These are phyloP conservation scores for Vicia sativa DNA, from an alignment of 306 rosid species.

Conservation along the genomic window DNA sequence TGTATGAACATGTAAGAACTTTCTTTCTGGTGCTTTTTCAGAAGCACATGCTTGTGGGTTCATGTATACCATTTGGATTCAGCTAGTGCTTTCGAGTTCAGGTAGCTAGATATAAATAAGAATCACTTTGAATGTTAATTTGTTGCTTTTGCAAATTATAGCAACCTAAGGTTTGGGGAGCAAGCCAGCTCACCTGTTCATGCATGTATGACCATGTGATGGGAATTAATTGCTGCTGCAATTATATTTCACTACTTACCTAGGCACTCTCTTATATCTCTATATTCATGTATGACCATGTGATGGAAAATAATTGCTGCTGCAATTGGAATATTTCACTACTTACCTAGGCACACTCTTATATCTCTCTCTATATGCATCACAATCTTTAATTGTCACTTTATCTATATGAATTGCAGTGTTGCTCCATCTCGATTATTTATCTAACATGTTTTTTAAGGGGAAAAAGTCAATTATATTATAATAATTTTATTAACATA, in stretches of 20 bases:
- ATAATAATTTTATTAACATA: neutral
- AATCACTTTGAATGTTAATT: slow-evolving; percentile 39
- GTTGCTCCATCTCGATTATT: neutral
- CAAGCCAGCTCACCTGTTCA: slow-evolving; percentile 25
- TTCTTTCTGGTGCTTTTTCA: slow-evolving; percentile 30
- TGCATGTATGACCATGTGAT: slow-evolving; percentile 41
- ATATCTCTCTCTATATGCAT: neutral
- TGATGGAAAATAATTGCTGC: slow-evolving; percentile 38
- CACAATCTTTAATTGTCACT: neutral
- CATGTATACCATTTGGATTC: slow-evolving; percentile 35
- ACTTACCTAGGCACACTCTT: slow-evolving; percentile 10
- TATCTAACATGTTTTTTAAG: neutral
- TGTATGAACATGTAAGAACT: slow-evolving; percentile 20
- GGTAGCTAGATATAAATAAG: slow-evolving; percentile 28
- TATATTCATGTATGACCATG: slow-evolving; percentile 27
- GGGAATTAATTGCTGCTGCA: slow-evolving; percentile 31
- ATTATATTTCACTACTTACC: slow-evolving; percentile 17
- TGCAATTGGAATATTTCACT: slow-evolving; percentile 14
- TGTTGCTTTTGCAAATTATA: slow-evolving; percentile 41
- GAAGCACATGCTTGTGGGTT: slow-evolving; percentile 40
- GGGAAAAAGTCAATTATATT: neutral
- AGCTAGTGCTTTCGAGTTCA: slow-evolving; percentile 36
- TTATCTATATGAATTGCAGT: neutral
- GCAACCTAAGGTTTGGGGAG: slow-evolving; percentile 46
- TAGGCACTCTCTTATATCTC: slow-evolving; percentile 6